Conservation (phyloP, 129 eudicot genomes). For the Gnaphalium uliginosum region DNA sequence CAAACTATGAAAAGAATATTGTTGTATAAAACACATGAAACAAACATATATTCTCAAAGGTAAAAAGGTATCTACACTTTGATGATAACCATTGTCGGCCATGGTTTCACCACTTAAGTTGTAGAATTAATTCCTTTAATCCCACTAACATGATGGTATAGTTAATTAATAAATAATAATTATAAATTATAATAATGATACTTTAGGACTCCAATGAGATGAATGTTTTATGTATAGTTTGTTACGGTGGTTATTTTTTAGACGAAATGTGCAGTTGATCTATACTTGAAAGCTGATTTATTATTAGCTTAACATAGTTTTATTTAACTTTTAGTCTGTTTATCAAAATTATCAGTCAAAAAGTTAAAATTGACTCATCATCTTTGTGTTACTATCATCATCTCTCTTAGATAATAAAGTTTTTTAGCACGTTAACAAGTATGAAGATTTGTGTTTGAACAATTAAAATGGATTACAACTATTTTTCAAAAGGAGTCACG, state of each 20-base stretch:
- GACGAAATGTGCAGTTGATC: too few relatives aligned
- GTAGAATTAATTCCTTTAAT: slow-evolving; percentile 20
- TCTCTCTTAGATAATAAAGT: not conserved
- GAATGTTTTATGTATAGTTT: not conserved
- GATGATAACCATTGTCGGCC: slow-evolving; percentile 27
- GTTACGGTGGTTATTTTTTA: too few relatives aligned
- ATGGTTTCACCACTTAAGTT: slow-evolving; percentile 22
- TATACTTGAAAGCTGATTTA: too few relatives aligned
- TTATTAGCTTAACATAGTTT: not conserved
- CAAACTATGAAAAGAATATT: not conserved
- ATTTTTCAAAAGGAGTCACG: too few relatives aligned
- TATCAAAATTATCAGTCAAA: too few relatives aligned
- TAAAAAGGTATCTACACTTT: slow-evolving; percentile 13
- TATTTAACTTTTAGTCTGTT: not conserved
- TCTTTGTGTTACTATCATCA: too few relatives aligned
- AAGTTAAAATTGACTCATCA: too few relatives aligned
- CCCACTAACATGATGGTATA: slow-evolving; percentile 15
- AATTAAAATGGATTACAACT: too few relatives aligned
- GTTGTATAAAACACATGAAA: not conserved
- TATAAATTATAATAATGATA: too few relatives aligned
- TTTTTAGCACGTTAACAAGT: not conserved
- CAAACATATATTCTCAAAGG: slow-evolving; percentile 15
- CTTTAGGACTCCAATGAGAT: not conserved
- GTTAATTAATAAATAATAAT: not conserved
- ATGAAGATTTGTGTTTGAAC: not conserved